Percentiles rank a stretch among this genome's conserved stretches.
phyloP scores from a whole-genome alignment of 2,329 filamentous ascomycete species.

The Trichophyton schoenleinii region DNA sequence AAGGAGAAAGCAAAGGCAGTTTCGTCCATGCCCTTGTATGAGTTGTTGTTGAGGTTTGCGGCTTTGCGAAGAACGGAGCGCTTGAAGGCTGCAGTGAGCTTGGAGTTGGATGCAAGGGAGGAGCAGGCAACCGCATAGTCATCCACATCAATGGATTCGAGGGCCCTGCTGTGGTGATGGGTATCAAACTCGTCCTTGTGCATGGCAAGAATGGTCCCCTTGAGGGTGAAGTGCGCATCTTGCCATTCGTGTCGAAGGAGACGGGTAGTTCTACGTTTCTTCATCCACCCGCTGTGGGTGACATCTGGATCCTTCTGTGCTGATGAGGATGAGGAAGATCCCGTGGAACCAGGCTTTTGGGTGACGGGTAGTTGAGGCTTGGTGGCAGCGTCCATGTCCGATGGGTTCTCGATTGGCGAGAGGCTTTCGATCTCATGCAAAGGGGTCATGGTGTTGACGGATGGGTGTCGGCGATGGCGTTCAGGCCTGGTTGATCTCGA shows the following conservation, averaged over 20 bases:
- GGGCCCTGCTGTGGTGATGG: constrained; percentile 16
- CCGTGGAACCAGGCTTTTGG: neutral
- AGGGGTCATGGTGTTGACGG: constrained; percentile 18
- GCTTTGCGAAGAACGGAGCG: constrained; percentile 32
- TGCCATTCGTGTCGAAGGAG: constrained; percentile 90
- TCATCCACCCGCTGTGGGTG: constrained; percentile 76
- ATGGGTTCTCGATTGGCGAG: constrained; percentile 22
- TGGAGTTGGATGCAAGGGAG: constrained; percentile 56
- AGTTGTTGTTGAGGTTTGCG: constrained; percentile 9
- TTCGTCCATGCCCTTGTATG: constrained; percentile 15
- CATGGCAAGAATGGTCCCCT: constrained; percentile 51
- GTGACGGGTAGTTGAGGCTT: constrained; percentile 9
- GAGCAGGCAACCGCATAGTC: constrained; percentile 29
- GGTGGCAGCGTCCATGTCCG: constrained; percentile 18
- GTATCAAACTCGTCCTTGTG: constrained; percentile 20
- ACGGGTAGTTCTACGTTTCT: constrained; percentile 81
- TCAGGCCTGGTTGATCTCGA: constrained; percentile 31
- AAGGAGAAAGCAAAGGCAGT: constrained; percentile 32
- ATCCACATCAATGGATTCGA: constrained; percentile 28
- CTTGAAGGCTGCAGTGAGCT: constrained; percentile 76
- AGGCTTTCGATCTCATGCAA: constrained; percentile 19
- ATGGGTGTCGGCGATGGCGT: constrained; percentile 18
- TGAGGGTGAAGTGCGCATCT: constrained; percentile 79
- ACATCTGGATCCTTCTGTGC: constrained; percentile 34
- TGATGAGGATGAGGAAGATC: constrained; percentile 14